phyloP scores from a whole-genome alignment of 352 stramenopile genomes.

The Pythium oligandrum region DNA sequence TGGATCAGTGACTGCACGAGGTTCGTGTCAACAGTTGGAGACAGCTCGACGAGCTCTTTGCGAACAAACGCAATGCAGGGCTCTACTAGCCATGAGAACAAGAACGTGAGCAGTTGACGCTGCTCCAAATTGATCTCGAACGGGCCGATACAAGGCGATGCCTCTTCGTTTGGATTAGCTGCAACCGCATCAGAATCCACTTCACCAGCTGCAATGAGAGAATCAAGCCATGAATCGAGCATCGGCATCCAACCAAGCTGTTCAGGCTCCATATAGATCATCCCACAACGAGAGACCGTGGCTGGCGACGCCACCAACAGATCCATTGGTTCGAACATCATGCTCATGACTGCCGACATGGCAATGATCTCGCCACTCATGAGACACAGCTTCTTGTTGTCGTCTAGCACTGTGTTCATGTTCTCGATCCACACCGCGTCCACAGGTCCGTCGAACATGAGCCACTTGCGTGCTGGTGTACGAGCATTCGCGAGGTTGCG shows the following conservation, averaged over 20 bases:
- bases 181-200: slow-evolving; percentile 4
- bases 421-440: slow-evolving; percentile 95
- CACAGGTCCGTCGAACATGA: slow-evolving; percentile 92
- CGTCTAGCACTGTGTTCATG: slow-evolving; percentile 94
- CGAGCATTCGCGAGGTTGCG: slow-evolving; percentile 73
- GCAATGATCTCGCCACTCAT: slow-evolving; percentile 95
- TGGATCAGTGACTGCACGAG: slow-evolving; percentile 86
- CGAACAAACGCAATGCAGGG: slow-evolving; percentile 86
- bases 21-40: slow-evolving; percentile 88
- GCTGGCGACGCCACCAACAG: slow-evolving; percentile 91
- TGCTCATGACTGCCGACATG: slow-evolving; percentile 93
- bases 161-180: slow-evolving; percentile 3
- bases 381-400: slow-evolving; percentile 93
- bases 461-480: slow-evolving; percentile 85
- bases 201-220: slow-evolving; percentile 27
- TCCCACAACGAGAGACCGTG: slow-evolving; percentile 90
- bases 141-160: slow-evolving; percentile 21
- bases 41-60: slow-evolving; percentile 83
- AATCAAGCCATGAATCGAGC: slow-evolving; percentile 88
- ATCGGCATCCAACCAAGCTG: slow-evolving; percentile 88
- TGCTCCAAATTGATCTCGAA: slow-evolving; percentile 80
- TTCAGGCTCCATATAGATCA: slow-evolving; percentile 94
- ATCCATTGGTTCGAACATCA: slow-evolving; percentile 96
- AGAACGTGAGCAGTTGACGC: slow-evolving; percentile 54
- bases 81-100: slow-evolving; percentile 88